Conservation (phyloP, 495 filamentous ascomycete genomes). For the Talaromyces nanjingensis region DNA sequence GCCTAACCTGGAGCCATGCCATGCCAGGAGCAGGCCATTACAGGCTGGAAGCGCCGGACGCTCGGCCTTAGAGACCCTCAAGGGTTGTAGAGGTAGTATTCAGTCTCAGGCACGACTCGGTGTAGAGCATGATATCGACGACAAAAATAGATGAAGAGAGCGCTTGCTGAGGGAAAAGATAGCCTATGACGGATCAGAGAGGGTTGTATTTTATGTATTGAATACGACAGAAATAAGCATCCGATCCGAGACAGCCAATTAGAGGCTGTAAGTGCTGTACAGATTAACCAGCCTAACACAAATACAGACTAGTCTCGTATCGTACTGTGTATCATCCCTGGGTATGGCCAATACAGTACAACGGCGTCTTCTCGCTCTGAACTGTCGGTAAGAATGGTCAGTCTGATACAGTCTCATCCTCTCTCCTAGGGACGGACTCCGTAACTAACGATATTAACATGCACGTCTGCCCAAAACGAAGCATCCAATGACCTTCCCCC, state of each 20-base stretch:
- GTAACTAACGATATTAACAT: slow-evolving; percentile 8
- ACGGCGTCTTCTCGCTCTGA: neutral
- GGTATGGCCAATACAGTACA: neutral
- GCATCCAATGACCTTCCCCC: slow-evolving; percentile 35
- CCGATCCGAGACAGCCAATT: neutral
- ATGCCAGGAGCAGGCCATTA: neutral
- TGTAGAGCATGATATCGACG: neutral
- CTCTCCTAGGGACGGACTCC: neutral
- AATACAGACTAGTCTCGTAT: neutral
- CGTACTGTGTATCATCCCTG: neutral
- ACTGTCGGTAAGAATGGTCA: neutral
- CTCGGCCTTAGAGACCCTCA: neutral
- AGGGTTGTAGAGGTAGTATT: neutral
- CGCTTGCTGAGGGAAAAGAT: neutral
- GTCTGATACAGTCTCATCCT: neutral
- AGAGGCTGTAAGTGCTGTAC: neutral
- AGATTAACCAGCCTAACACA: neutral
- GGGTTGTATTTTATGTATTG: neutral
- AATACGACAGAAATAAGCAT: neutral
- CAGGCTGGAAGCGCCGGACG: neutral
- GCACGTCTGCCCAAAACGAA: slow-evolving; percentile 45
- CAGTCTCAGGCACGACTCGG: neutral
- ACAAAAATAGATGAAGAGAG: neutral
- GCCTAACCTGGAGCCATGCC: neutral
- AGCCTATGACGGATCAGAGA: neutral